phyloP scores from a whole-genome alignment of 169 alveolate species.

The Cyclospora cayetanensis region DNA sequence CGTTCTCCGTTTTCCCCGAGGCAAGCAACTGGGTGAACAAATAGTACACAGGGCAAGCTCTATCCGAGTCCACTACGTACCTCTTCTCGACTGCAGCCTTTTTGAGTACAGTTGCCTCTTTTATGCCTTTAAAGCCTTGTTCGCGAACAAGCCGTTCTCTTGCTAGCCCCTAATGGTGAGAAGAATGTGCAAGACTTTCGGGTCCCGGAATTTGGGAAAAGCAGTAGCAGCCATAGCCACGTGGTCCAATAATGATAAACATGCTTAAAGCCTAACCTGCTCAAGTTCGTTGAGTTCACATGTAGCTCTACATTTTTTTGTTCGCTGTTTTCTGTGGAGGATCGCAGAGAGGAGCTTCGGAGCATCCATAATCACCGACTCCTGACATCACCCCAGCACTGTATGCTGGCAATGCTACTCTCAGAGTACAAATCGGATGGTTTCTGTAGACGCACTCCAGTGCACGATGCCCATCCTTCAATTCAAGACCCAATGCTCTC shows the following conservation, averaged over 20 bases:
- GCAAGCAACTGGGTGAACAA: not conserved
- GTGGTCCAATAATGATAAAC: not conserved
- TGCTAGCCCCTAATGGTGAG: conserved; percentile 15
- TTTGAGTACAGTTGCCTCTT: conserved; percentile 60
- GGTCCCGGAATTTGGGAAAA: not conserved
- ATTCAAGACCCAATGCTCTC: conserved; percentile 35
- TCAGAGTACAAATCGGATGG: not conserved
- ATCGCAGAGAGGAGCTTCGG: not conserved
- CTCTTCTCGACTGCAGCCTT: conserved; percentile 67
- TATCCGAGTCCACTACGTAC: no score
- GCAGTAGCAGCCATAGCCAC: not conserved
- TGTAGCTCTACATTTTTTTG: not conserved
- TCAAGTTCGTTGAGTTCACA: conserved; percentile 58
- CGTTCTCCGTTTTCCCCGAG: not conserved
- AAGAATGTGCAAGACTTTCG: not conserved
- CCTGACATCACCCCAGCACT: not conserved
- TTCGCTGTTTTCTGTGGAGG: conserved; percentile 56
- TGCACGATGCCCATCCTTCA: conserved; percentile 61
- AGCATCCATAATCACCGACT: not conserved
- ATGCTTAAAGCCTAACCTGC: not conserved
- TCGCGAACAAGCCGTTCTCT: conserved; percentile 60
- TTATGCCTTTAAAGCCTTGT: conserved; percentile 58
- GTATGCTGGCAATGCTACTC: not conserved
- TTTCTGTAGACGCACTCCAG: conserved; percentile 40
- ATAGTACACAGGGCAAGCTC: not conserved